Conservation (phyloP, 2,329 filamentous ascomycete species). For the Pseudofabraea citricarpa region DNA sequence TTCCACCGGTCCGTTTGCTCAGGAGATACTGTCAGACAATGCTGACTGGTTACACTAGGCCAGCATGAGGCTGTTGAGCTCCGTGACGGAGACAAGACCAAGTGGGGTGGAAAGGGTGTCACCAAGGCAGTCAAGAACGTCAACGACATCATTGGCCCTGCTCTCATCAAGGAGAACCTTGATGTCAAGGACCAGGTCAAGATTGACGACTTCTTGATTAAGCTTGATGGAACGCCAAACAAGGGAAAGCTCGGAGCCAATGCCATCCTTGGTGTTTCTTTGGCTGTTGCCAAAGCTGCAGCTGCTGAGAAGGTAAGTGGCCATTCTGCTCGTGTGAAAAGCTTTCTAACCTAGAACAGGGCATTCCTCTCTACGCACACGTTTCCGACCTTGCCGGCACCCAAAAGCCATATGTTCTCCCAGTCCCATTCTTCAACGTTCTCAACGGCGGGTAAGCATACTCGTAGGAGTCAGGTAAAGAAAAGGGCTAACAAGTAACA, state of each 20-base stretch:
- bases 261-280: slow-evolving; percentile 78
- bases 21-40: slow-evolving; percentile 7
- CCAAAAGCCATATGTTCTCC: slow-evolving; percentile 88
- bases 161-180: slow-evolving; percentile 74
- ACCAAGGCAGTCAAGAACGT: slow-evolving; percentile 82
- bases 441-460: slow-evolving; percentile 60
- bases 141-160: slow-evolving; percentile 75
- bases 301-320: slow-evolving; percentile 73
- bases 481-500: slow-evolving; percentile 27
- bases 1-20: slow-evolving; percentile 69
- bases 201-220: slow-evolving; percentile 79
- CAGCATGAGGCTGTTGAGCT: slow-evolving; percentile 90
- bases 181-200: slow-evolving; percentile 84
- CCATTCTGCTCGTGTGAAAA: neutral
- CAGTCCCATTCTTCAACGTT: slow-evolving; percentile 91
- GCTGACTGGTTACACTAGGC: slow-evolving; percentile 43
- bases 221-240: slow-evolving; percentile 79
- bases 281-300: slow-evolving; percentile 84
- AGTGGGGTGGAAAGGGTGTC: slow-evolving; percentile 86
- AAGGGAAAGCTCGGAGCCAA: slow-evolving; percentile 88
- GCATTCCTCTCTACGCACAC: slow-evolving; percentile 81
- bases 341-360: slow-evolving; percentile 34
- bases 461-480: slow-evolving; percentile 21
- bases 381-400: slow-evolving; percentile 83
- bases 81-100: slow-evolving; percentile 81